Percentiles rank a stretch among this genome's conserved stretches.
Evolutionary conservation across 2,329 filamentous ascomycete species (phyloP).

Genomic region (Cercospora zeae-maydis): DNA sequence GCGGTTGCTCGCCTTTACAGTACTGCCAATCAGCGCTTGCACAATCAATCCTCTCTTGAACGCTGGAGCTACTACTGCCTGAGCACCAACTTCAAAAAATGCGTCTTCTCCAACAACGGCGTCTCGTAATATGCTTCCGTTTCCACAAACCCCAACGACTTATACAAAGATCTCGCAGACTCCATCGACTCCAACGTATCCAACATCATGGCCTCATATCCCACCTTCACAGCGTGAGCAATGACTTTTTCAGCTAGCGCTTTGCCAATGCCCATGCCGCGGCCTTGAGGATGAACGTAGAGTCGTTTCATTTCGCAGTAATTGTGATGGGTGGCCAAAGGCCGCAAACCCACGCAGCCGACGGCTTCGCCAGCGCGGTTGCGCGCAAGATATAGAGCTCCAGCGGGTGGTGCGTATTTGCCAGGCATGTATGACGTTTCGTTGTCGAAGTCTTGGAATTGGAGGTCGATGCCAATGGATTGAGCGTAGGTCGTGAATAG

Average conservation of each 20-base stretch:
- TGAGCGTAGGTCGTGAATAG: slow-evolving; percentile 42
- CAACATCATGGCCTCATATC: slow-evolving; percentile 53
- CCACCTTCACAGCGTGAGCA: slow-evolving; percentile 44
- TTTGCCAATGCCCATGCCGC: slow-evolving; percentile 51
- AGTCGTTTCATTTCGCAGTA: slow-evolving; percentile 56
- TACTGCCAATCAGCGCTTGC: slow-evolving; percentile 35
- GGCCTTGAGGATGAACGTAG: slow-evolving; percentile 48
- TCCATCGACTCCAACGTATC: slow-evolving; percentile 56
- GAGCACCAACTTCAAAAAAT: slow-evolving; percentile 45
- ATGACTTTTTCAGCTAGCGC: slow-evolving; percentile 48
- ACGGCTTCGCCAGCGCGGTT: slow-evolving; percentile 34
- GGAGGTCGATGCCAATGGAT: slow-evolving; percentile 52
- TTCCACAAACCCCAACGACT: slow-evolving; percentile 50
- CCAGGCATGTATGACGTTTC: slow-evolving; percentile 55
- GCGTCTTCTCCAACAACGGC: slow-evolving; percentile 50
- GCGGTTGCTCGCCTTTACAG: slow-evolving; percentile 40
- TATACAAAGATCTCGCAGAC: slow-evolving; percentile 51
- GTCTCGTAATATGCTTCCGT: slow-evolving; percentile 55
- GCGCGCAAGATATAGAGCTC: slow-evolving; percentile 50
- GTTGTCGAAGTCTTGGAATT: slow-evolving; percentile 54
- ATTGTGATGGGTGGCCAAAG: slow-evolving; percentile 27
- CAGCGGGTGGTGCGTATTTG: slow-evolving; percentile 49
- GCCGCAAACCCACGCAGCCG: slow-evolving; percentile 52
- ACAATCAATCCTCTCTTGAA: not conserved
- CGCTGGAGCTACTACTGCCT: not conserved